Evolutionary conservation across 768 basidiomycete genomes (phyloP).

Genomic region (Boletus rubropictus): DNA sequence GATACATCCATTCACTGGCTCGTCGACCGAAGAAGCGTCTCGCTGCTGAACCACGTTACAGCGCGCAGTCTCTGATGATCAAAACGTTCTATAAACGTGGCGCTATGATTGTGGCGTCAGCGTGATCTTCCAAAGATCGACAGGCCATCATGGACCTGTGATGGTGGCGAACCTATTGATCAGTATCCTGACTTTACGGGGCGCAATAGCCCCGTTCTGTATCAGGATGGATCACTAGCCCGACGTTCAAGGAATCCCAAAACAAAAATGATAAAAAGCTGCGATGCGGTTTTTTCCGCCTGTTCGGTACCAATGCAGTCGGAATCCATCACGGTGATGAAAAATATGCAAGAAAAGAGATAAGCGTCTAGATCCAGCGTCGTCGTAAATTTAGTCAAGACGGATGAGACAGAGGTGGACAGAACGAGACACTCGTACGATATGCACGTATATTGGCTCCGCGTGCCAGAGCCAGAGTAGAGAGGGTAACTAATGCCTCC

Average conservation of each 20-base stretch:
- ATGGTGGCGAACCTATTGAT: neutral
- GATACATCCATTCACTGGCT: neutral
- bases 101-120: neutral
- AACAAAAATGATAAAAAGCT: constrained; percentile 1
- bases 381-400: neutral
- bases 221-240: constrained; percentile 7
- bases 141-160: neutral
- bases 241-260: neutral
- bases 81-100: neutral
- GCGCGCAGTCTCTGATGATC: neutral
- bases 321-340: neutral
- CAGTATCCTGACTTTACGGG: neutral
- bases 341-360: neutral
- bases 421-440: constrained; percentile 4
- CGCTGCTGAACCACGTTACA: neutral
- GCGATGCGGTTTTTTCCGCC: constrained; percentile 1
- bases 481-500: constrained; percentile 1
- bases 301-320: neutral
- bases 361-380: neutral
- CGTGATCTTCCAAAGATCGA: constrained; percentile 10
- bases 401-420: neutral
- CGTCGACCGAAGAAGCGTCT: neutral
- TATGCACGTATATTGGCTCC: neutral
- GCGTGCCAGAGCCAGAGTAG: neutral
- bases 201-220: neutral